phyloP scores from a whole-genome alignment of 805 yeast species.

The Kluyveromyces dobzhanskii region DNA sequence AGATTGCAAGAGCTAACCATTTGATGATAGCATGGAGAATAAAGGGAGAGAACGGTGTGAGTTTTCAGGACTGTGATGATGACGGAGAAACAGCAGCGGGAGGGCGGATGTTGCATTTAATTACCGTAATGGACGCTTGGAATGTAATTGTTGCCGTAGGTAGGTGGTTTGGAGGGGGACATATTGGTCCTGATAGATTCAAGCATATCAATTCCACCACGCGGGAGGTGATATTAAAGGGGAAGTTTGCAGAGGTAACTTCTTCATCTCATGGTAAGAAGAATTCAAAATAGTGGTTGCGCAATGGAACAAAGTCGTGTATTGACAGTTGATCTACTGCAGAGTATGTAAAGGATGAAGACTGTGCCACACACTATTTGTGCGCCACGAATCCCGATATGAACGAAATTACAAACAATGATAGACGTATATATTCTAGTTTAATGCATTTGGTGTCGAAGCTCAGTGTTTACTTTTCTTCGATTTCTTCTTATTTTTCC shows the following conservation, averaged over 20 bases:
- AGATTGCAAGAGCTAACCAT: constrained; percentile 61
- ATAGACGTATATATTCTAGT: too few species aligned
- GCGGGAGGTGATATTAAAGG: constrained; percentile 69
- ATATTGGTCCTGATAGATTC: constrained; percentile 88
- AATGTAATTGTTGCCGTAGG: constrained; percentile 75
- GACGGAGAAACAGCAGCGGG: constrained; percentile 99
- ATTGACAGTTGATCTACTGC: too few species aligned
- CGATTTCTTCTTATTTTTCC: background rate
- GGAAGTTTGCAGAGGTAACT: constrained; percentile 36
- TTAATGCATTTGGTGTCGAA: too few species aligned
- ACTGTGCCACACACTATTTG: too few species aligned
- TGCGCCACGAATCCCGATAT: too few species aligned
- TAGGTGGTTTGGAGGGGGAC: constrained; percentile 91
- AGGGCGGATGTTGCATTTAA: constrained; percentile 67
- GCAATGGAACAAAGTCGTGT: too few species aligned
- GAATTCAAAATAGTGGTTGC: constrained; percentile 4
- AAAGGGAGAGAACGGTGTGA: constrained; percentile 34
- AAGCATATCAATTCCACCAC: constrained; percentile 88
- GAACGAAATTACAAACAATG: too few species aligned
- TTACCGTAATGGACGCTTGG: constrained; percentile 73
- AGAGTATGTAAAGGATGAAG: too few species aligned
- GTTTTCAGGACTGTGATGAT: constrained; percentile 83
- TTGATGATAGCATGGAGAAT: constrained; percentile 87
- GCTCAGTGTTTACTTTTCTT: background rate
- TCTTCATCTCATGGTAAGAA: constrained; percentile 8